Conservation (phyloP, 164 flowering plant species). For the Vitis amurensis region DNA sequence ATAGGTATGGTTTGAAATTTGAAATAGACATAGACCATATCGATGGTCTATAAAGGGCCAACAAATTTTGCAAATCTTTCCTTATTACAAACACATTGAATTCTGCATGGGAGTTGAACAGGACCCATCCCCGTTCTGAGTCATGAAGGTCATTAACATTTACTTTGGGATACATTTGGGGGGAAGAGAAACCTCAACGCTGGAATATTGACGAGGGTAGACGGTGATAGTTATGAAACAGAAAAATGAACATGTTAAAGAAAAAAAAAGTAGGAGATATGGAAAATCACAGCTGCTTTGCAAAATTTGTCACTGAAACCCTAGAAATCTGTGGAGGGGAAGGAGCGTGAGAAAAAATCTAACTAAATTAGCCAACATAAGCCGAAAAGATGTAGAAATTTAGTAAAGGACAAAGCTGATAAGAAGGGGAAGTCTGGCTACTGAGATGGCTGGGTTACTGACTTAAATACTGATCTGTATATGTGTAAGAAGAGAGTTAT, state of each 20-base stretch:
- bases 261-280: background rate
- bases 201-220: conserved; percentile 11
- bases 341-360: conserved; percentile 4
- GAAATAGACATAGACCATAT: background rate
- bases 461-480: conserved; percentile 29
- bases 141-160: background rate
- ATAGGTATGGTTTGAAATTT: conserved; percentile 12
- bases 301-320: conserved; percentile 14
- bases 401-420: conserved; percentile 41
- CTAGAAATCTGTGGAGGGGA: conserved; percentile 20
- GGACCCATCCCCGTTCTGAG: conserved; percentile 7
- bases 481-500: conserved; percentile 19
- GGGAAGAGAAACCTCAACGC: conserved; percentile 15
- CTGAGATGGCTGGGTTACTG: conserved; percentile 26
- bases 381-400: conserved; percentile 18
- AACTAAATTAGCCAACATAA: conserved; percentile 28
- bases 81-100: conserved; percentile 9
- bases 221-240: conserved; percentile 21
- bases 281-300: background rate
- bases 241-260: background rate
- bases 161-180: conserved; percentile 5
- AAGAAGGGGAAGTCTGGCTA: conserved; percentile 14
- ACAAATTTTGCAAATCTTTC: conserved; percentile 12
- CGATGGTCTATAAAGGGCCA: conserved; percentile 16
- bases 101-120: conserved; percentile 6